Percentiles rank a stretch among this genome's conserved stretches.
Evolutionary conservation across 768 basidiomycete genomes (phyloP).

Genomic region (Suillus hirtellus): DNA sequence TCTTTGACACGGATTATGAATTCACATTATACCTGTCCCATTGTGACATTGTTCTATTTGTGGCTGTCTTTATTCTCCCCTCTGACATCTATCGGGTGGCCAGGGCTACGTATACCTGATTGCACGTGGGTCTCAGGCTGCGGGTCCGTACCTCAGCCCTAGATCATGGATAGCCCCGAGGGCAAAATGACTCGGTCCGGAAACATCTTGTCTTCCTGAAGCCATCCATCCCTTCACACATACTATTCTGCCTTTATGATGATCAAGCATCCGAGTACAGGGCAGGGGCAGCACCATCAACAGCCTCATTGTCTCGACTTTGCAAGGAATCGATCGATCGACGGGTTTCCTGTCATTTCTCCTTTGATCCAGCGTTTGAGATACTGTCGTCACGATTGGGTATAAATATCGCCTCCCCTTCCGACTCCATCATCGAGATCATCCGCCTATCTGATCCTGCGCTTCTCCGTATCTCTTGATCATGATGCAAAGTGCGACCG

Average conservation of each 20-base stretch:
- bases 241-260: not conserved
- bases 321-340: not conserved
- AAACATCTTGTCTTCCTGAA: not conserved
- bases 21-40: not conserved
- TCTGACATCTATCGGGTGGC: not conserved
- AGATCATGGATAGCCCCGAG: not conserved
- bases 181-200: not conserved
- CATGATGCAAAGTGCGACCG: constrained; percentile 27
- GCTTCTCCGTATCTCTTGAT: constrained; percentile 8
- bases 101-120: not conserved
- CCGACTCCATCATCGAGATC: constrained; percentile 4
- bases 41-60: not conserved
- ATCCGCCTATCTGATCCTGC: constrained; percentile 20
- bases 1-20: not conserved
- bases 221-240: not conserved
- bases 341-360: not conserved
- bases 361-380: not conserved
- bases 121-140: not conserved
- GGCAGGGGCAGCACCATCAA: not conserved
- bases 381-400: not conserved
- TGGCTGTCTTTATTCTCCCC: not conserved
- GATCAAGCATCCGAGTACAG: not conserved
- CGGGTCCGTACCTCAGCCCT: not conserved
- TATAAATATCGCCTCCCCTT: not conserved
- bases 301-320: not conserved